A percentile compares a stretch with the other conserved stretches of the same genome.
These are phyloP conservation scores for Fusarium verticillioides DNA, from an alignment of 2,329 filamentous ascomycete genomes.

Conservation along the genomic window DNA sequence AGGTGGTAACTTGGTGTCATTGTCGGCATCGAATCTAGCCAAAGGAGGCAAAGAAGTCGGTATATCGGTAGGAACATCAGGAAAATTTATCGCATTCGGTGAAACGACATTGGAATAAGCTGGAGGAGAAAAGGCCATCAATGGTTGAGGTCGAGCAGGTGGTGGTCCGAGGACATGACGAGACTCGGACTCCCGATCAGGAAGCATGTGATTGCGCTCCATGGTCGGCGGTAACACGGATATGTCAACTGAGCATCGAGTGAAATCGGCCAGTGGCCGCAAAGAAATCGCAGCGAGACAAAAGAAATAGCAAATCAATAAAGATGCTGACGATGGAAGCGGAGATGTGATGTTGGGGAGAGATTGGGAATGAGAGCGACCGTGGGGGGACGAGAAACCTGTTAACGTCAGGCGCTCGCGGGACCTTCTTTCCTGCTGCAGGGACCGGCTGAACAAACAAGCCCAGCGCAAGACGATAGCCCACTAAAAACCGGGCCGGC, in stretches of 20 bases:
- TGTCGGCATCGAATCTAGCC: conserved; percentile 40
- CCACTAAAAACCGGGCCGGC: conserved; percentile 41
- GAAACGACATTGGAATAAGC: conserved; percentile 37
- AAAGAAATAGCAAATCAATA: neutral
- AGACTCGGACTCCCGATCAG: conserved; percentile 41
- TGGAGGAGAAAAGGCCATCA: conserved; percentile 42
- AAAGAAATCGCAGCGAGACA: neutral
- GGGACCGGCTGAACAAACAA: conserved; percentile 39
- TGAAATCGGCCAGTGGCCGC: conserved; percentile 29
- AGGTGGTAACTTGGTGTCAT: conserved; percentile 49
- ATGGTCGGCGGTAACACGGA: conserved; percentile 49
- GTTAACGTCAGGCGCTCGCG: conserved; percentile 35
- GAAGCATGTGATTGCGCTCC: conserved; percentile 61
- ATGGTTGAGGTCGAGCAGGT: conserved; percentile 39
- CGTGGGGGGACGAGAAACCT: conserved; percentile 38
- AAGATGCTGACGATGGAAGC: conserved; percentile 3
- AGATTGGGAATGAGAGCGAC: conserved; percentile 25
- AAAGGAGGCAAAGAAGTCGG: conserved; percentile 38
- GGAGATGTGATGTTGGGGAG: conserved; percentile 36
- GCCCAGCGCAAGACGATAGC: conserved; percentile 9
- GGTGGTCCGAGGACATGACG: conserved; percentile 44
- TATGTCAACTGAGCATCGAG: conserved; percentile 44
- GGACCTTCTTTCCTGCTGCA: conserved; percentile 37
- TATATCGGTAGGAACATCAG: conserved; percentile 46
- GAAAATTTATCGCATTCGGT: conserved; percentile 43